Conservation (phyloP, 345 rosid genomes). For the Hirschfeldia incana region DNA sequence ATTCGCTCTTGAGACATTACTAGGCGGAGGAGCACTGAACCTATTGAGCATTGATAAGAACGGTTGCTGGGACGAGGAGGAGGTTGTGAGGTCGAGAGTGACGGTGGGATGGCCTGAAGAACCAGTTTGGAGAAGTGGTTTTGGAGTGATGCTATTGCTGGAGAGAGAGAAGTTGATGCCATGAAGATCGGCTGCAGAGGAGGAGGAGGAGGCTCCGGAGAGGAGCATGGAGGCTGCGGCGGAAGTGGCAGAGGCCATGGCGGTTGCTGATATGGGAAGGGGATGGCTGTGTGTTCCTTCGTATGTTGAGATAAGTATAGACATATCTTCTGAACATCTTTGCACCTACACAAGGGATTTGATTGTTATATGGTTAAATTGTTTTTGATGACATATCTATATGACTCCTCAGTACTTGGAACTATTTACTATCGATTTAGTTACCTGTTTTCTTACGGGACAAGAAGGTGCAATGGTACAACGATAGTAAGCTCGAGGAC, state of each 20-base stretch:
- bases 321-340: slow-evolving; percentile 83
- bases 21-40: slow-evolving; percentile 27
- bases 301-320: slow-evolving; percentile 80
- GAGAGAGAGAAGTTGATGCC: slow-evolving; percentile 55
- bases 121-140: slow-evolving; percentile 47
- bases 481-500: slow-evolving; percentile 96
- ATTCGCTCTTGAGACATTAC: slow-evolving; percentile 17
- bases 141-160: slow-evolving; percentile 43
- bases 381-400: background rate
- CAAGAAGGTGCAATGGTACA: slow-evolving; percentile 82
- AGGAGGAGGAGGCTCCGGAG: slow-evolving; percentile 55
- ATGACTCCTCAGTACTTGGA: background rate
- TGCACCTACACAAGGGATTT: slow-evolving; percentile 57
- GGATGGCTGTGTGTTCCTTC: slow-evolving; percentile 97
- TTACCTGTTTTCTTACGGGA: slow-evolving; percentile 94
- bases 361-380: background rate
- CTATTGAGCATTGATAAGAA: slow-evolving; percentile 39
- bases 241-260: slow-evolving; percentile 96
- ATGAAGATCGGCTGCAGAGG: slow-evolving; percentile 44
- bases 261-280: slow-evolving; percentile 82
- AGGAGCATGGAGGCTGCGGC: slow-evolving; percentile 90
- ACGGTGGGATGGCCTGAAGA: slow-evolving; percentile 67
- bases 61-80: slow-evolving; percentile 38
- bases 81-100: slow-evolving; percentile 81
- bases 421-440: background rate